These are phyloP conservation scores for Amauroascus niger DNA, from an alignment of 2,329 filamentous ascomycete species.

Conservation along the genomic window DNA sequence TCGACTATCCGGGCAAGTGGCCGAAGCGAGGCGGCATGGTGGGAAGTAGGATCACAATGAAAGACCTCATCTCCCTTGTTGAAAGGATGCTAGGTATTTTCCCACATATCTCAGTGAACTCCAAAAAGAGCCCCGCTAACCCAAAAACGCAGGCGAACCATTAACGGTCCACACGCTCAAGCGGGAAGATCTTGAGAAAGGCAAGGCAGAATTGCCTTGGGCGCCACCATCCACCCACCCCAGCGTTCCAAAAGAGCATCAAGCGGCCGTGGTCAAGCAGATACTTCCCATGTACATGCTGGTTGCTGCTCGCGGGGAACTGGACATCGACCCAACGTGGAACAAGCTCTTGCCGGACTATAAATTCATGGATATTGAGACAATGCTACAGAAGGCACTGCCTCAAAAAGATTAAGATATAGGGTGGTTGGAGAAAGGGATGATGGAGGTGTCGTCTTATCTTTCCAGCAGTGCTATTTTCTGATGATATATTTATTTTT, in stretches of 20 bases:
- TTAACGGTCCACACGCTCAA: conserved; percentile 40
- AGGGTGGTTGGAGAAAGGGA: not conserved
- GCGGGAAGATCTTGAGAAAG: conserved; percentile 41
- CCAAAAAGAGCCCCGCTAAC: too few species aligned
- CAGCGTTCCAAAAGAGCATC: conserved; percentile 20
- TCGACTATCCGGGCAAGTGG: conserved; percentile 37
- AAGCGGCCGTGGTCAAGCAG: conserved; percentile 16
- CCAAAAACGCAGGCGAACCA: conserved; percentile 13
- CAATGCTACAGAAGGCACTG: conserved; percentile 18
- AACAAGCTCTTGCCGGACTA: conserved; percentile 30
- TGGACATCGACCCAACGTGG: conserved; percentile 26
- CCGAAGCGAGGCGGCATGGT: conserved; percentile 32
- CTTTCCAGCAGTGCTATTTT: too few species aligned
- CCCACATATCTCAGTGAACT: not conserved
- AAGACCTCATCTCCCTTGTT: conserved; percentile 26
- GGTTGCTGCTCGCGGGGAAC: conserved; percentile 17
- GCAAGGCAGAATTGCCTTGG: conserved; percentile 25
- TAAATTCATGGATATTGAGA: conserved; percentile 24
- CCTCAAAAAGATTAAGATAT: not conserved
- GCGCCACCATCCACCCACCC: conserved; percentile 21
- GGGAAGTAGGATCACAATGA: conserved; percentile 25
- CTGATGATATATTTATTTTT: too few species aligned
- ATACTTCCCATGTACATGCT: conserved; percentile 21
- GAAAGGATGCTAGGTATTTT: conserved; percentile 26
- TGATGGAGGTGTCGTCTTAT: not conserved